Evolutionary conservation across 177 flowering plant species (phyloP).

Genomic region (Vitis hybrid): DNA sequence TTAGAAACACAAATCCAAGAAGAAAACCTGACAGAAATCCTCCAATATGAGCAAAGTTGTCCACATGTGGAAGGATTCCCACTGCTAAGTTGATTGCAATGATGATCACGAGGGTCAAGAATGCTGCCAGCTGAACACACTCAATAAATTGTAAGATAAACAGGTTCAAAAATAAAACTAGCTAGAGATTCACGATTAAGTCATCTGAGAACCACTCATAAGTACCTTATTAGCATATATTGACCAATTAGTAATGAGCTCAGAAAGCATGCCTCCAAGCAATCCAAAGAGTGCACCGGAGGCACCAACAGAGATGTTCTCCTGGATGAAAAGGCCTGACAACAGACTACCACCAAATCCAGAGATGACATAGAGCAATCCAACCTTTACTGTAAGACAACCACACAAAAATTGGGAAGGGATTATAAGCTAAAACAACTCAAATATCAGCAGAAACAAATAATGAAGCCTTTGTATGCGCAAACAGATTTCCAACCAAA

Average conservation of each 20-base stretch:
- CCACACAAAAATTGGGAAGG: slow-evolving; percentile 2
- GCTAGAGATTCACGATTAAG: neutral
- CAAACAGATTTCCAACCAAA: neutral
- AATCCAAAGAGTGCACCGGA: slow-evolving; percentile 75
- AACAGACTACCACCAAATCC: slow-evolving; percentile 69
- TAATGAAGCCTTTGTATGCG: neutral
- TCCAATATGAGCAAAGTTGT: slow-evolving; percentile 93
- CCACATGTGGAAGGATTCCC: slow-evolving; percentile 85
- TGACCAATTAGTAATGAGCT: slow-evolving; percentile 62
- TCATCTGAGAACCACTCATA: neutral
- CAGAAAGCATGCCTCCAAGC: slow-evolving; percentile 70
- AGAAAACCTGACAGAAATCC: slow-evolving; percentile 81
- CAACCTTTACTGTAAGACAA: slow-evolving; percentile 40
- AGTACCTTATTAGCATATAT: slow-evolving; percentile 58
- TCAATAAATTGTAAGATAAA: neutral
- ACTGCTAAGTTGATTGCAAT: slow-evolving; percentile 67
- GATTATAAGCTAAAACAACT: neutral
- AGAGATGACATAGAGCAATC: slow-evolving; percentile 53
- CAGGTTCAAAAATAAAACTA: neutral
- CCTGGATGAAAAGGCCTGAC: slow-evolving; percentile 51
- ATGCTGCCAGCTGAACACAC: slow-evolving; percentile 54
- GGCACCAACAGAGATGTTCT: slow-evolving; percentile 63
- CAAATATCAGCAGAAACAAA: neutral
- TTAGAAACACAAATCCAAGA: slow-evolving; percentile 82
- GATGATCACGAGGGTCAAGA: slow-evolving; percentile 65